Base-by-base conservation (phyloP, 1,284 basidiomycete species). In the Gymnopus androsaceus region DNA sequence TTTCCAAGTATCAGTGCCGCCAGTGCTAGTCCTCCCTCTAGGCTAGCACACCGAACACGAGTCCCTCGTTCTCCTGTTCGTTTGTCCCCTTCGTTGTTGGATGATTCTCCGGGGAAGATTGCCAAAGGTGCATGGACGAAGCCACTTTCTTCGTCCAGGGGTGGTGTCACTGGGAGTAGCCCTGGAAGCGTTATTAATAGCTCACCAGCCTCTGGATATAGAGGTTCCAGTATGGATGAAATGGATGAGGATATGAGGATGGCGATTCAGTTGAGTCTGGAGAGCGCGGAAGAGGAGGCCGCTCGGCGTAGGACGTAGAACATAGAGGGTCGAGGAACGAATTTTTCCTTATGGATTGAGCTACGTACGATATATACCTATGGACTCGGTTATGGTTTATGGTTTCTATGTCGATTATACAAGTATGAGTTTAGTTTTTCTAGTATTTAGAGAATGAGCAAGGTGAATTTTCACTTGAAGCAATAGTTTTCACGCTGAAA, bases 171-270 rank as follows among this genome's bases (percentile, higher is more conserved):
- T n/a, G n/a, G n/a, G n/a, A n/a, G n/a, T 33, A 41, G 48, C 52
- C 31, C 53, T 60, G 47, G 38, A 28, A 52, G 25, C 48, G 8
- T 25, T 23, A n/a, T 27, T n/a, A 17, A 38, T 11, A 11, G 5
- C n/a, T n/a, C n/a, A n/a, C n/a, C 46, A 21, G 25, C 54, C n/a
- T 37, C 23, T 9, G n/a, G 14, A 25, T 14, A 11, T 37, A 6
- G 17, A 25, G 15, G 37, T 34, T 17, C 30, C 11, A 33, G 27
- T 27, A n/a, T n/a, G n/a, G 57, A 59, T 19, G 53, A 55, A 21
- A 55, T 56, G 40, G 58, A 59, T 40, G 58, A 60, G 28, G 56
- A 57, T 52, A 28, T 54, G 27, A 60, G 36, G 37, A 41, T 56
- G 23, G 59, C 54, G 3, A 55, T 59, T 19, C 36, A 49, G 49